Conservation (phyloP, 208 protist genomes). For the Leishmania lainsoni region DNA sequence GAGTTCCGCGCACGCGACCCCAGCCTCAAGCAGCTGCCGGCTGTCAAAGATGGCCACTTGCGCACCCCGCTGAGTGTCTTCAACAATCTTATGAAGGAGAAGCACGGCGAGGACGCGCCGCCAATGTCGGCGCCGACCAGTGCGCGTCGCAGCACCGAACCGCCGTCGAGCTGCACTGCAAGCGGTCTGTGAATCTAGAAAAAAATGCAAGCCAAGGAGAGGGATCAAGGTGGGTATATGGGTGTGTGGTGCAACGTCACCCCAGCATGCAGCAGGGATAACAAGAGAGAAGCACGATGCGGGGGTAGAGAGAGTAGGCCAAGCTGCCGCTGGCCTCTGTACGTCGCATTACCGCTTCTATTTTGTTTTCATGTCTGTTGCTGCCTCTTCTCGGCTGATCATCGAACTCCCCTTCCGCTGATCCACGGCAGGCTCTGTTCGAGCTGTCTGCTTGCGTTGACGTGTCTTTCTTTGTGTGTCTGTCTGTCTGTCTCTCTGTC, state of each 20-base stretch:
- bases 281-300: neutral
- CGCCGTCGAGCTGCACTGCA: constrained; percentile 22
- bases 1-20: constrained; percentile 41
- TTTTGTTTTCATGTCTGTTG: neutral
- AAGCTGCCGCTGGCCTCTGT: neutral
- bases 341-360: neutral
- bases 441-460: neutral
- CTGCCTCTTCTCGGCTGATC: neutral
- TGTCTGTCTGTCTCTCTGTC: neutral
- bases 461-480: neutral
- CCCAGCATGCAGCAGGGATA: neutral
- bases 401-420: neutral
- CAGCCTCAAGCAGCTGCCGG: constrained; percentile 55
- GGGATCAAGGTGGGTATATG: neutral
- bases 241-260: neutral
- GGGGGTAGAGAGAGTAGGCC: neutral
- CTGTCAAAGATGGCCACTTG: constrained; percentile 61
- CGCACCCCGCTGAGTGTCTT: constrained; percentile 85
- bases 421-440: neutral
- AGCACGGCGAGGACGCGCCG: constrained; percentile 52
- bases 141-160: constrained; percentile 23
- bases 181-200: constrained; percentile 56
- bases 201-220: neutral
- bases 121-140: constrained; percentile 26
- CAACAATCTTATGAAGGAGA: constrained; percentile 61